Base-by-base conservation (phyloP, 768 basidiomycete genomes). In the Nevesoporus exiguus region DNA sequence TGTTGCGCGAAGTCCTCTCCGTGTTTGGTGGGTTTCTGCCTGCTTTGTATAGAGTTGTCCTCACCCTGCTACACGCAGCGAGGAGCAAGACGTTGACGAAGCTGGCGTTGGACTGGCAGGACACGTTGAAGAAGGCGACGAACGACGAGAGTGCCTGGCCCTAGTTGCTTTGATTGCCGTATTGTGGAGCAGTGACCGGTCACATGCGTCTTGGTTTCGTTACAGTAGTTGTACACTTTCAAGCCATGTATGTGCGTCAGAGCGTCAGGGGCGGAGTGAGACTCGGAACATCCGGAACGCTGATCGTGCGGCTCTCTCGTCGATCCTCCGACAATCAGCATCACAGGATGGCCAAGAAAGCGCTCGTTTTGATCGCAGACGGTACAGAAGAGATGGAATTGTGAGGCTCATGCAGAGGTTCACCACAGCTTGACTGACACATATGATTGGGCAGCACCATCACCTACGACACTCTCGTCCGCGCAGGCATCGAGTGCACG, bases 381-480 rank as follows among this genome's bases (percentile, higher is more conserved):
- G 90, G 90, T 13, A 91, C 90, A 1, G 90, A 93, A 66, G 90
- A 93, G 72, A 91, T 90, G 84, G 90, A 91, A 70, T 92, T 91
- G 90, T 40, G 51, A 55, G 60, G 3, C 3, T 5, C 17, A 15
- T 22, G 33, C 34, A 36, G 42, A 47, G 52, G 24, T 24, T 25
- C 24, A 13, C 2, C 5, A 21, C 34, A 7, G 34, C 22, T 57
- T 17, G 14, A 39, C 48, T 50, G 41, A 57, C 31, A 5, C 33
- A 19, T 7, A 5, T 15, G n/a, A 34, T 14, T 8, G 27, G 40
- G 22, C 64, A 92, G 89, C 61, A 89, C 88, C 9, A 85, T 92
- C 71, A 78, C 83, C 10, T 93, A 88, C 65, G 90, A 92, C 63
- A 89, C 85, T 7, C 83, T 93, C 44, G 85, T 90, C 24, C 84